Evolutionary conservation across 2,329 filamentous ascomycete species (phyloP).

Genomic region (Tolypocladium album): DNA sequence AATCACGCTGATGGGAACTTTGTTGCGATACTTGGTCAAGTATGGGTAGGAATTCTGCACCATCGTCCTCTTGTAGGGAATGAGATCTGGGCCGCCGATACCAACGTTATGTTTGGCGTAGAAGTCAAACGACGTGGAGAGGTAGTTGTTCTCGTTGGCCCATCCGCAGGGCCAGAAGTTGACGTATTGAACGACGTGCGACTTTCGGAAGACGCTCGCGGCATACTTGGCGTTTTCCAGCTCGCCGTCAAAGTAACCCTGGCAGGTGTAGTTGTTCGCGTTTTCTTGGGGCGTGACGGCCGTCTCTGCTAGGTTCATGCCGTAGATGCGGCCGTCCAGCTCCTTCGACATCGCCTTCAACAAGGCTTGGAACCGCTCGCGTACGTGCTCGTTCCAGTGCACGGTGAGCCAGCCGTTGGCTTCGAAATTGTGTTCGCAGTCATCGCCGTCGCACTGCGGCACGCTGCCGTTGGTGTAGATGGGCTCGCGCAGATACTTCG

Average conservation of each 20-base stretch:
- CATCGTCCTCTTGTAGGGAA: neutral
- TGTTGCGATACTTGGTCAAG: neutral
- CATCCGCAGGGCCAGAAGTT: constrained; percentile 11
- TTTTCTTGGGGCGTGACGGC: constrained; percentile 1
- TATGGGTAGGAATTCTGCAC: neutral
- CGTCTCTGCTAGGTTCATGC: constrained; percentile 10
- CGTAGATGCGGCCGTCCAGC: constrained; percentile 8
- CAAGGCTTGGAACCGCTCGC: constrained; percentile 7
- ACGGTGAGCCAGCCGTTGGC: neutral
- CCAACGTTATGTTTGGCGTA: neutral
- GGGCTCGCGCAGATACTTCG: constrained; percentile 7
- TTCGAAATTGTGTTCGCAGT: constrained; percentile 1
- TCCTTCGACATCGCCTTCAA: constrained; percentile 5
- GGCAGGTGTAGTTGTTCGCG: neutral
- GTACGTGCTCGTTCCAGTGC: constrained; percentile 1
- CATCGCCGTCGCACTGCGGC: constrained; percentile 6
- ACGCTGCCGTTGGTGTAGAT: constrained; percentile 10
- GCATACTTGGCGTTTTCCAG: neutral
- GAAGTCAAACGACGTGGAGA: neutral
- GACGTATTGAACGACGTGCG: constrained; percentile 10
- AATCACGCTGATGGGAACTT: neutral
- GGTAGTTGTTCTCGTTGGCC: constrained; percentile 4
- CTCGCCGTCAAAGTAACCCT: neutral
- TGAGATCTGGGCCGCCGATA: neutral
- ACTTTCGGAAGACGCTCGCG: constrained; percentile 5